These are phyloP conservation scores for Plenodomus tracheiphilus DNA, from an alignment of 2,329 filamentous ascomycete genomes.

Conservation along the genomic window DNA sequence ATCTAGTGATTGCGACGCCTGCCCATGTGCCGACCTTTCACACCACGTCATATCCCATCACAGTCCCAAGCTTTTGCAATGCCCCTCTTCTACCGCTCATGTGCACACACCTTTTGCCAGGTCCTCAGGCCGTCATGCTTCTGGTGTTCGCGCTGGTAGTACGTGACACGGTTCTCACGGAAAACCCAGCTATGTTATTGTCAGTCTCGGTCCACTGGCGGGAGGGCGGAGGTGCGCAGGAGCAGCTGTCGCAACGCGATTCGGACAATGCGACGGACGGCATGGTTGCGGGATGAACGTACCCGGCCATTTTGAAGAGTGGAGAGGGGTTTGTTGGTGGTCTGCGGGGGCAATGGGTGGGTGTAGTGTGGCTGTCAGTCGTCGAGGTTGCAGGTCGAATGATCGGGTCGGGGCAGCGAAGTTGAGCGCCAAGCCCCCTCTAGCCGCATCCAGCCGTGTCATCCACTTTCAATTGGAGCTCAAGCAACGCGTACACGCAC, in stretches of 20 bases:
- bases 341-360: conserved; percentile 40
- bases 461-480: conserved; percentile 11
- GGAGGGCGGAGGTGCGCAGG: conserved; percentile 11
- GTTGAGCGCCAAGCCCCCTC: conserved; percentile 17
- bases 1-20: background rate
- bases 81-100: background rate
- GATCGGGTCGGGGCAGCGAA: conserved; percentile 19
- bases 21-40: background rate
- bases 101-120: conserved; percentile 73
- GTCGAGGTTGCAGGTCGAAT: conserved; percentile 37
- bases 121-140: conserved; percentile 70
- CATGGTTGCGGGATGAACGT: conserved; percentile 32
- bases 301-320: conserved; percentile 50
- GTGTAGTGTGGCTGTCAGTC: conserved; percentile 30
- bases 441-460: conserved; percentile 19
- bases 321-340: conserved; percentile 33
- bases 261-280: conserved; percentile 4
- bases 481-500: conserved; percentile 1
- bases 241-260: conserved; percentile 12
- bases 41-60: background rate
- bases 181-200: conserved; percentile 56
- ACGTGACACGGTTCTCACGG: conserved; percentile 75
- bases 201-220: conserved; percentile 30
- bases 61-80: conserved; percentile 9
- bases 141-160: conserved; percentile 77